Percentiles rank a stretch among this genome's conserved stretches.
These are phyloP conservation scores for Vachellia pachyceras DNA, from an alignment of 306 rosid genomes.

Conservation along the genomic window DNA sequence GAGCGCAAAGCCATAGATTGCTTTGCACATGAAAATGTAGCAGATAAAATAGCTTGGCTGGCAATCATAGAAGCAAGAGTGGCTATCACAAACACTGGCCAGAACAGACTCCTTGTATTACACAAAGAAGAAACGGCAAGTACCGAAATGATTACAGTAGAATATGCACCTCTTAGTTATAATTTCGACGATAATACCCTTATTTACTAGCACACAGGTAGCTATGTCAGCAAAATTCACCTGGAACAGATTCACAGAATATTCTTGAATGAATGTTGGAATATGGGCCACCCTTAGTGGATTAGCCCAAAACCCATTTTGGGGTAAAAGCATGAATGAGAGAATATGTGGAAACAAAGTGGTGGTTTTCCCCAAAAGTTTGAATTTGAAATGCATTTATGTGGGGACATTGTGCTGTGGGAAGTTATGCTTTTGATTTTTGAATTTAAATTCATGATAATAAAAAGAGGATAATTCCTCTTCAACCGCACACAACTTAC, in stretches of 20 bases:
- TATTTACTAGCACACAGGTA: conserved; percentile 5
- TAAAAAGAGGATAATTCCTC: too few relatives aligned
- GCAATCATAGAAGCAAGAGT: conserved; percentile 93
- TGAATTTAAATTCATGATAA: too few relatives aligned
- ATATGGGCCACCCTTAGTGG: too few relatives aligned
- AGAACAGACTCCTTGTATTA: conserved; percentile 68
- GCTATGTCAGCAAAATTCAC: conserved; percentile 49
- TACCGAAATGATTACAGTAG: conserved; percentile 4
- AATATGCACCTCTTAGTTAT: background rate
- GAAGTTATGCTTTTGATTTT: too few relatives aligned
- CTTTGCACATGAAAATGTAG: conserved; percentile 84
- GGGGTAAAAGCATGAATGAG: too few relatives aligned
- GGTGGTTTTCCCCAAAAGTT: too few relatives aligned
- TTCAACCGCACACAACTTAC: too few relatives aligned
- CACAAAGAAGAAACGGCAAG: conserved; percentile 31
- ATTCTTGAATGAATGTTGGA: conserved; percentile 50
- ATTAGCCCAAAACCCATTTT: too few relatives aligned
- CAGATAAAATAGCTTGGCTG: conserved; percentile 93
- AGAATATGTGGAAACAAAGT: too few relatives aligned
- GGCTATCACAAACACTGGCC: conserved; percentile 81
- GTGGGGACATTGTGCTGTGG: too few relatives aligned
- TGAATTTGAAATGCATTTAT: too few relatives aligned
- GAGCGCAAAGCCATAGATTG: conserved; percentile 99
- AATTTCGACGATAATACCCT: background rate
- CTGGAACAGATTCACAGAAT: conserved; percentile 82